phyloP scores from a whole-genome alignment of 257 asterid genomes.

The Solanum tacnaense region DNA sequence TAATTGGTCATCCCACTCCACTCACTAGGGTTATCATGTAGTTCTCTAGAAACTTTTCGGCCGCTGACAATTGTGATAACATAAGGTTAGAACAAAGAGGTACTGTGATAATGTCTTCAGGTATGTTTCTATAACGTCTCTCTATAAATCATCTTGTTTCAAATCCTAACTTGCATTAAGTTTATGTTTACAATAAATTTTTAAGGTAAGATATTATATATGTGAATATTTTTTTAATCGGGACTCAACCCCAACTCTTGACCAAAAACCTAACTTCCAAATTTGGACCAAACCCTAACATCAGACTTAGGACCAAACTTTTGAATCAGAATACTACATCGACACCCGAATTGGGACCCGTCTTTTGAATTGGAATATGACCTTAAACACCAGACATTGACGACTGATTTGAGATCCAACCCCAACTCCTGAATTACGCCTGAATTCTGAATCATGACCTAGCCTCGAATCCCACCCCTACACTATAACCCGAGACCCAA shows the following conservation, averaged over 20 bases:
- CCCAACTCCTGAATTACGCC: background rate
- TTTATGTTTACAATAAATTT: too few species aligned
- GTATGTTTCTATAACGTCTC: background rate
- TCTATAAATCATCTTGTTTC: background rate
- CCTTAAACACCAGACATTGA: background rate
- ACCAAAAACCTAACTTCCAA: background rate
- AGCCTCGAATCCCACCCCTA: background rate
- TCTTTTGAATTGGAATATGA: background rate
- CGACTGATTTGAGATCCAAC: background rate
- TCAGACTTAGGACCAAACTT: background rate
- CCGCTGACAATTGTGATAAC: background rate
- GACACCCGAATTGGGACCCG: background rate
- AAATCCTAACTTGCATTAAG: background rate
- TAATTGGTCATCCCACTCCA: background rate
- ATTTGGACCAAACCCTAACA: background rate
- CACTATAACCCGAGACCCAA: background rate
- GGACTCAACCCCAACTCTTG: background rate
- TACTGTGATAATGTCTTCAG: background rate
- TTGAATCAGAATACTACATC: background rate
- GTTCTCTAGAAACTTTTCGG: background rate
- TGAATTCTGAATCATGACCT: background rate
- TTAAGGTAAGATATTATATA: background rate
- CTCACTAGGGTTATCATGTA: background rate
- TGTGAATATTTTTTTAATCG: background rate
- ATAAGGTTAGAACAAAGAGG: background rate